Conservation (phyloP, 139 green algal species). For the Diplosphaera chodatii region DNA sequence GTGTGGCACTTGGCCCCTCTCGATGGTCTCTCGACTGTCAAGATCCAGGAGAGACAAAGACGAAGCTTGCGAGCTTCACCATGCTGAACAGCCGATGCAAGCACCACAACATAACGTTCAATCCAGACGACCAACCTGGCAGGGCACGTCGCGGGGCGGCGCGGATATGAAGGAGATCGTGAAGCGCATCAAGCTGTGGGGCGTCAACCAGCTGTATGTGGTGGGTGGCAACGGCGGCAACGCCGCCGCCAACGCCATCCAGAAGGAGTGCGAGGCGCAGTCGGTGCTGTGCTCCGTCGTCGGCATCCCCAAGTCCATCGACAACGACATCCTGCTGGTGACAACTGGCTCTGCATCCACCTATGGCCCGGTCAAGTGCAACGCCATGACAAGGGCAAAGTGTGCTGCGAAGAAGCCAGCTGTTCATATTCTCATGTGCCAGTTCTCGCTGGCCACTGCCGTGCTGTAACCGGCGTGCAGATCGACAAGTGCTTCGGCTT, state of each 20-base stretch:
- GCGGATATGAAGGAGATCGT: conserved; percentile 91
- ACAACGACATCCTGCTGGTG: conserved; percentile 76
- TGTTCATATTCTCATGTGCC: too few relatives aligned
- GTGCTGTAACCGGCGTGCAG: conserved; percentile 7
- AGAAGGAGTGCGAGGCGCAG: conserved; percentile 64
- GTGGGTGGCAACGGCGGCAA: conserved; percentile 66
- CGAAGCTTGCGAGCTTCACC: too few relatives aligned
- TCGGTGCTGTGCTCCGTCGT: conserved; percentile 71
- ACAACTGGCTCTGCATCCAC: not conserved
- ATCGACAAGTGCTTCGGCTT: conserved; percentile 68
- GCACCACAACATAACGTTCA: too few relatives aligned
- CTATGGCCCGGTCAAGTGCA: too few relatives aligned
- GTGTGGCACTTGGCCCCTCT: conserved; percentile 26
- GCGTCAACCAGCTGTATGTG: conserved; percentile 89
- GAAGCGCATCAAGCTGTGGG: conserved; percentile 78
- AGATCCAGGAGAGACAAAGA: too few relatives aligned
- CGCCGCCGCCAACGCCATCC: conserved; percentile 79
- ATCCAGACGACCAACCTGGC: not conserved
- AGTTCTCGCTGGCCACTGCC: too few relatives aligned
- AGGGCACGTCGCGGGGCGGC: conserved; percentile 90
- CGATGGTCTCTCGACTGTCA: too few relatives aligned
- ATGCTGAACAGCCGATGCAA: too few relatives aligned
- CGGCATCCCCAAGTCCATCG: conserved; percentile 96
- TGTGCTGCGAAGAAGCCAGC: too few relatives aligned
- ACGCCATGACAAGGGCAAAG: too few relatives aligned